Evolutionary conservation across 2,329 filamentous ascomycete species (phyloP).

Genomic region (Fusarium dimerum): DNA sequence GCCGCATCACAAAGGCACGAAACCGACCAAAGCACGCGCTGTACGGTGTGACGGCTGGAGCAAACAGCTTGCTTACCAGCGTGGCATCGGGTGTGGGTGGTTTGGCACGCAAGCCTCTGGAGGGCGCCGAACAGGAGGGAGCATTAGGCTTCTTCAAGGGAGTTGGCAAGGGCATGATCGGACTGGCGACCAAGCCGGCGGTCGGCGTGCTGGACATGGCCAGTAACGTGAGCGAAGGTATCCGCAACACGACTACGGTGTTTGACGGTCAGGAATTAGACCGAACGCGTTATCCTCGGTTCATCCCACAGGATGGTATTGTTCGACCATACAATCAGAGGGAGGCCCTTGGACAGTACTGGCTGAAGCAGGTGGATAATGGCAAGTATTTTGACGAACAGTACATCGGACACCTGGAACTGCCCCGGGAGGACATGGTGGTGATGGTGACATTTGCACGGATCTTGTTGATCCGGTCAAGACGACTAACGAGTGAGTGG

Average conservation of each 20-base stretch:
- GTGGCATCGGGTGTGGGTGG: slow-evolving; percentile 93
- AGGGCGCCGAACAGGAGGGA: slow-evolving; percentile 95
- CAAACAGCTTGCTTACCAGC: slow-evolving; percentile 91
- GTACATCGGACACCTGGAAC: slow-evolving; percentile 94
- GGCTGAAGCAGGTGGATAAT: slow-evolving; percentile 97
- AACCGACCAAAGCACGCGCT: slow-evolving; percentile 97
- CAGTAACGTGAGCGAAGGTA: slow-evolving; percentile 94
- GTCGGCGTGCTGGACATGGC: slow-evolving; percentile 97
- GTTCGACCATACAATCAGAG: slow-evolving; percentile 93
- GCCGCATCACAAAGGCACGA: slow-evolving; percentile 87
- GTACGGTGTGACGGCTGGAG: slow-evolving; percentile 92
- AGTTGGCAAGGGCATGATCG: slow-evolving; percentile 90
- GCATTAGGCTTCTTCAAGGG: slow-evolving; percentile 95
- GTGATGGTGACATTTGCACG: slow-evolving; percentile 85
- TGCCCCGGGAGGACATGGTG: slow-evolving; percentile 84
- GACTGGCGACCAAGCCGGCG: slow-evolving; percentile 93
- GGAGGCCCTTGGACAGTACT: slow-evolving; percentile 95
- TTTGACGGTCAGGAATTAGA: slow-evolving; percentile 95
- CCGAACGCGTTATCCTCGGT: slow-evolving; percentile 88
- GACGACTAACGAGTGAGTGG: slow-evolving; percentile 88
- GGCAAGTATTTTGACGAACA: slow-evolving; percentile 97
- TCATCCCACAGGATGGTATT: slow-evolving; percentile 89
- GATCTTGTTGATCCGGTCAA: slow-evolving; percentile 87
- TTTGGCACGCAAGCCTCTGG: slow-evolving; percentile 87
- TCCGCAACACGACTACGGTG: slow-evolving; percentile 97